Evolutionary conservation across 306 rosid genomes (phyloP), one percentile per base, ranked within the genome.

Genomic region (Cyclanthera cordifolia): DNA sequence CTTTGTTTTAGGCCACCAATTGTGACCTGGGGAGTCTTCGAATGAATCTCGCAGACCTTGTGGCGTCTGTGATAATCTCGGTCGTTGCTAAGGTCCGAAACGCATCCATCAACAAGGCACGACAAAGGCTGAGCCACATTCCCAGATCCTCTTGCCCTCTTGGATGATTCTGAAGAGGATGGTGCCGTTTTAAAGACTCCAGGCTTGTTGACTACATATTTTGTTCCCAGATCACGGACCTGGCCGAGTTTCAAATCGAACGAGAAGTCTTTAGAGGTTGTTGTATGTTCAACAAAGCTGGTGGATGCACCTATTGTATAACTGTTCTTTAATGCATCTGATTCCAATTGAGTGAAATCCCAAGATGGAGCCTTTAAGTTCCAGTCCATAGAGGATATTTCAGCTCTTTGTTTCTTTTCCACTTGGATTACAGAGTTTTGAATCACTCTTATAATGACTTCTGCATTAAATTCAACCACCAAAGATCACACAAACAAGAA

Each of bases 231-330:
- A 45, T 12, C 15, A 13, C 16, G 14, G 49, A 45, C 82, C 43
- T 82, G 96, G 1, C 99, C 99, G 49, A 93, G 94, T 83, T 90
- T 90, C 94, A 93, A 85, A 76, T 93, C 99, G 51, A 93, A 87
- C 45, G 94, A 84, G 76, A 90, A 93, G 39, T 79, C 89, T 74
- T 92, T 86, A 53, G 70, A 74, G 25, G 65, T 67, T 17, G 49
- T 27, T 67, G 75, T 76, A 19, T 80, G 80, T 48, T 78, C 82
- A 17, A 82, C 93, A 77, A 78, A 83, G 73, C 76, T 80, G 74
- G 74, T 74, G 74, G 95, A 82, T 25, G 82, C 84, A 73, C 80
- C 86, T 50, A 76, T 79, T 41, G 82, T 70, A 70, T 72, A 86
- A 48, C 83, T 76, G 90, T 74, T 83, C 72, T 85, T 74, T 46